Evolutionary conservation across 106 monocot species (phyloP).

Genomic region (Dioscorea zingiberensis): DNA sequence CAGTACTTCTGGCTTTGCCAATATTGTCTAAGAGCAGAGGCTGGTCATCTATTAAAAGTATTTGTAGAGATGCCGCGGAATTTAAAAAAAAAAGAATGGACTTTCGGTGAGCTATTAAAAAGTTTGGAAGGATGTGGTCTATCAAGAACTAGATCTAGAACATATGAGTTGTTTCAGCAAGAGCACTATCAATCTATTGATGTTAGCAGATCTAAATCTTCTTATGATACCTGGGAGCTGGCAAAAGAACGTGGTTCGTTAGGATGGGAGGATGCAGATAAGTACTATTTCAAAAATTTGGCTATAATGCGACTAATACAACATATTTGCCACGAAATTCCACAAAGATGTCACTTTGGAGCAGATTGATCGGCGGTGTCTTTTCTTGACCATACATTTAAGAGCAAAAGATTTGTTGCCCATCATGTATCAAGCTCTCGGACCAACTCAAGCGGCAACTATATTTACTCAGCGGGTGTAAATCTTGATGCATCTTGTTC

Average conservation of each 20-base stretch:
- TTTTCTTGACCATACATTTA: constrained; percentile 69
- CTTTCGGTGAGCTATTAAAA: too few species aligned
- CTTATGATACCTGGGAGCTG: too few species aligned
- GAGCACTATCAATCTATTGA: constrained; percentile 10
- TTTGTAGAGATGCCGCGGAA: constrained; percentile 42
- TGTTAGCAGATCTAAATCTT: too few species aligned
- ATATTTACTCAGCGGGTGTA: constrained; percentile 26
- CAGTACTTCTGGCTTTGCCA: constrained; percentile 1
- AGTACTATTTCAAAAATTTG: constrained; percentile 71
- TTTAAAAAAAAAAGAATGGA: constrained; percentile 70
- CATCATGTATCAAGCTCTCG: constrained; percentile 45
- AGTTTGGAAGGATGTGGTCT: constrained; percentile 62
- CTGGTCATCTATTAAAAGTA: constrained; percentile 59
- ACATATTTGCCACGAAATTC: constrained; percentile 44
- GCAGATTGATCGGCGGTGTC: constrained; percentile 53
- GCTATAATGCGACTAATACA: constrained; percentile 46
- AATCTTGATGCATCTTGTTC: constrained; percentile 14
- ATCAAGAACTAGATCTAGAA: constrained; percentile 46
- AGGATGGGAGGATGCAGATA: constrained; percentile 53
- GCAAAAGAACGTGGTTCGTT: too few species aligned
- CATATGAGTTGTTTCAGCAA: constrained; percentile 39
- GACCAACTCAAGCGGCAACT: constrained; percentile 25
- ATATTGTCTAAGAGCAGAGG: constrained; percentile 19
- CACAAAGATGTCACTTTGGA: constrained; percentile 66
- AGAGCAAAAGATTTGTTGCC: too few species aligned